phyloP scores from a whole-genome alignment of 2,329 filamentous ascomycete genomes.

The Tolypocladium nubicola region DNA sequence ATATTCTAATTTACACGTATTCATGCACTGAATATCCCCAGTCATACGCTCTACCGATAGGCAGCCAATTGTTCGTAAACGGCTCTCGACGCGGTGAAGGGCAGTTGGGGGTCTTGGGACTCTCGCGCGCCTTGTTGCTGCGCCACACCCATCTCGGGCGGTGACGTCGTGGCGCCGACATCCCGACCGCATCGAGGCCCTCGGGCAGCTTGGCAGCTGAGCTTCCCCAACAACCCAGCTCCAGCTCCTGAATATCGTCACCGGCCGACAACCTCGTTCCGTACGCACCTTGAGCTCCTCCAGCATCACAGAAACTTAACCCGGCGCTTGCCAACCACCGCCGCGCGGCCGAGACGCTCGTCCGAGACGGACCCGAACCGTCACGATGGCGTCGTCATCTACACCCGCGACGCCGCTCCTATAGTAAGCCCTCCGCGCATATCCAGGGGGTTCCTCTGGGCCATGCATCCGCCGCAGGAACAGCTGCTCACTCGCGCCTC shows the following conservation, averaged over 20 bases:
- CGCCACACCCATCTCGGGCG: not conserved
- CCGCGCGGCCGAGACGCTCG: not conserved
- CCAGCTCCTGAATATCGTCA: not conserved
- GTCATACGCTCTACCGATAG: too few species aligned
- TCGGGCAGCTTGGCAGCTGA: not conserved
- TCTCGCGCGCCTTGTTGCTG: not conserved
- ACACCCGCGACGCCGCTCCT: conserved; percentile 57
- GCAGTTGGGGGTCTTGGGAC: not conserved
- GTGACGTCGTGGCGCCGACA: not conserved
- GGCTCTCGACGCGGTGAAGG: not conserved
- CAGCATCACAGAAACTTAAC: not conserved
- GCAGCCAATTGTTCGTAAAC: not conserved
- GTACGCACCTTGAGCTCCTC: not conserved
- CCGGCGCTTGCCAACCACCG: not conserved
- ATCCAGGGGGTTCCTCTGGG: not conserved
- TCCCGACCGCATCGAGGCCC: not conserved
- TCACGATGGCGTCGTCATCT: conserved; percentile 60
- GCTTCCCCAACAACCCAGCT: not conserved
- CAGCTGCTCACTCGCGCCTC: not conserved
- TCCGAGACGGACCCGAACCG: not conserved
- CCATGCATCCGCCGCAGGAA: not conserved
- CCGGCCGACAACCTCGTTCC: not conserved
- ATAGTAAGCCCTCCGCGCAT: conserved; percentile 44
- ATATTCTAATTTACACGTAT: too few species aligned
- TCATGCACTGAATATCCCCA: not conserved